Conservation (phyloP, 2,329 filamentous ascomycete genomes). For the Lithohypha guttulata region DNA sequence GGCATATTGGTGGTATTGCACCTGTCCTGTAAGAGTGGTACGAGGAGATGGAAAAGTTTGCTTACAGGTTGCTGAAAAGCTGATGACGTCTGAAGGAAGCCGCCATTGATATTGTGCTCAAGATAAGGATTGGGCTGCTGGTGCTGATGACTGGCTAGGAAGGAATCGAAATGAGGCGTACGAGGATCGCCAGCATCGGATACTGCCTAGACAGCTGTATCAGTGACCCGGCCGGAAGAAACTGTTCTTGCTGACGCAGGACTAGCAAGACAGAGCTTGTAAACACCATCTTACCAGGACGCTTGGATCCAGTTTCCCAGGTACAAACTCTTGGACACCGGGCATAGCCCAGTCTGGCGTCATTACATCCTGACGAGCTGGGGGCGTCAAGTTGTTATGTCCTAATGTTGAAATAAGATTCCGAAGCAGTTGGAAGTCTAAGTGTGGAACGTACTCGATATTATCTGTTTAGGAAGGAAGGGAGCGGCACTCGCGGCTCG, state of each 20-base stretch:
- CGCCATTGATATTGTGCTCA: conserved; percentile 49
- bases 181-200: conserved; percentile 1
- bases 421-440: conserved; percentile 7
- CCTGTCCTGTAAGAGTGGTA: conserved; percentile 32
- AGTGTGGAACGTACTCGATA: conserved; percentile 28
- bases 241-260: no score
- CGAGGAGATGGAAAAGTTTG: conserved; percentile 3
- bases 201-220: not conserved
- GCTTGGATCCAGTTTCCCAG: conserved; percentile 41
- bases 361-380: conserved; percentile 30
- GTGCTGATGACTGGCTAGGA: conserved; percentile 22
- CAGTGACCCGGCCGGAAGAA: not conserved
- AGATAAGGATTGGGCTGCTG: conserved; percentile 62
- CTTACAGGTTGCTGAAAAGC: conserved; percentile 55
- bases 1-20: conserved; percentile 88
- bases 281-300: conserved; percentile 42
- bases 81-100: conserved; percentile 54
- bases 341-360: conserved; percentile 36
- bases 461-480: conserved; percentile 34
- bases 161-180: conserved; percentile 15
- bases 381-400: conserved; percentile 34
- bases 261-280: no score
- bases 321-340: conserved; percentile 41
- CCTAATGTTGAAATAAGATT: conserved; percentile 15
- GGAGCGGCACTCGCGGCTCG: conserved; percentile 78